Percentiles rank a stretch among this genome's conserved stretches.
Conservation (phyloP, 305 asterid genomes). For the Nicotiana rustica region DNA sequence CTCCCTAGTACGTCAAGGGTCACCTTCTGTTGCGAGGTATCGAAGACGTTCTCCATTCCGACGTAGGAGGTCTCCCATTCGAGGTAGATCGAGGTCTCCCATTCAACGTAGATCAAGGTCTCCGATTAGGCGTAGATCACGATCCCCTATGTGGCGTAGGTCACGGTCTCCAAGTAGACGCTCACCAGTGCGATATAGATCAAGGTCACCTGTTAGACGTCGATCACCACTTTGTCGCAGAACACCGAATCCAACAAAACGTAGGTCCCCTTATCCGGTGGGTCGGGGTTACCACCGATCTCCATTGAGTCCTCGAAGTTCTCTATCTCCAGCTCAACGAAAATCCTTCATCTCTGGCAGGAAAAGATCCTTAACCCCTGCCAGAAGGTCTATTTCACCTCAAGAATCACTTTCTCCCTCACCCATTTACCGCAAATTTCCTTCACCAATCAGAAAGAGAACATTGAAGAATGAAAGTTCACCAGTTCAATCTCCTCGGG, state of each 20-base stretch:
- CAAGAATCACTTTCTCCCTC: conserved; percentile 66
- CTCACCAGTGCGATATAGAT: conserved; percentile 58
- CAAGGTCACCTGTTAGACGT: conserved; percentile 55
- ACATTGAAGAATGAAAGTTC: conserved; percentile 53
- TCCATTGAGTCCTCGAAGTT: conserved; percentile 52
- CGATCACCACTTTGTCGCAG: conserved; percentile 50
- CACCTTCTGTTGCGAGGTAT: conserved; percentile 72
- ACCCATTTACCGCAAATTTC: conserved; percentile 51
- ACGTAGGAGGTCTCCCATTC: conserved; percentile 63
- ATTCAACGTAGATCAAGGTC: conserved; percentile 58
- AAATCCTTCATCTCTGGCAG: conserved; percentile 48
- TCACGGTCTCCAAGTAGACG: conserved; percentile 61
- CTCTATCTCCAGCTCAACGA: conserved; percentile 61
- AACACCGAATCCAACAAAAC: conserved; percentile 28
- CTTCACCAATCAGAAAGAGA: conserved; percentile 60
- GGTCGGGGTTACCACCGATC: conserved; percentile 43
- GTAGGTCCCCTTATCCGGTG: conserved; percentile 41
- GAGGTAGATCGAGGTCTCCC: conserved; percentile 72
- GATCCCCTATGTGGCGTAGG: conserved; percentile 63
- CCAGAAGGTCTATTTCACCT: conserved; percentile 58
- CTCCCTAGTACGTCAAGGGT: conserved; percentile 56
- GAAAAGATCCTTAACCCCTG: conserved; percentile 45
- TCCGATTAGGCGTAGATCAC: conserved; percentile 55
- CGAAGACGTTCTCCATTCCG: conserved; percentile 65
- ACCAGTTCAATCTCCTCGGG: conserved; percentile 60